A percentile compares a stretch with the other conserved stretches of the same genome.
These are phyloP conservation scores for Pichia cephalocereana DNA, from an alignment of 805 yeast genomes.

Conservation along the genomic window DNA sequence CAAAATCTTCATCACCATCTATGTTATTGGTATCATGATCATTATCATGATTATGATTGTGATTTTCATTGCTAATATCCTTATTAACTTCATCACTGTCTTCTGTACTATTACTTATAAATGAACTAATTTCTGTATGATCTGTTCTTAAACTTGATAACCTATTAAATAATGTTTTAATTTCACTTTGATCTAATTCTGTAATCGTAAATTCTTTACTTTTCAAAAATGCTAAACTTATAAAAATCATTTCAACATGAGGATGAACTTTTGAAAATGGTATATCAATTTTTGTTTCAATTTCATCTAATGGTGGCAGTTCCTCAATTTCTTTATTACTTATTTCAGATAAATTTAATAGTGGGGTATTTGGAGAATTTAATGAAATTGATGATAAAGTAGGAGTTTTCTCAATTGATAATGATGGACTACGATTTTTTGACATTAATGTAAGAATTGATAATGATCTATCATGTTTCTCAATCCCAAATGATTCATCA, in stretches of 20 bases:
- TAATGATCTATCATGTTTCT: slow-evolving; percentile 19
- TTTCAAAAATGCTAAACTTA: slow-evolving; percentile 69
- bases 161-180: slow-evolving; percentile 63
- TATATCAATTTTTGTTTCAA: slow-evolving; percentile 22
- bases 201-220: slow-evolving; percentile 68
- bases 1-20: background rate
- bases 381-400: slow-evolving; percentile 17
- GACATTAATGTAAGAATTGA: slow-evolving; percentile 23
- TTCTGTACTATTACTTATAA: slow-evolving; percentile 15
- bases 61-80: background rate
- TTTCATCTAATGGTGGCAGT: slow-evolving; percentile 11
- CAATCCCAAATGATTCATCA: background rate
- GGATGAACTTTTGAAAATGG: slow-evolving; percentile 61
- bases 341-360: background rate
- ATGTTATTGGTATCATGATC: too few species aligned
- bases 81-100: slow-evolving; percentile 1
- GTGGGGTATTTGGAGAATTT: slow-evolving; percentile 10
- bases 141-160: slow-evolving; percentile 34
- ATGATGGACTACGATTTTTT: slow-evolving; percentile 15
- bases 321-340: background rate
- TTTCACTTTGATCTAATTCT: slow-evolving; percentile 87
- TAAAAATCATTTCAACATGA: slow-evolving; percentile 67
- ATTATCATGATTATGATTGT: background rate
- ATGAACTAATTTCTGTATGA: slow-evolving; percentile 20
- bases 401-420: slow-evolving; percentile 20